These are phyloP conservation scores for Chiua sp. DNA, from an alignment of 1,284 basidiomycete genomes.

Conservation along the genomic window DNA sequence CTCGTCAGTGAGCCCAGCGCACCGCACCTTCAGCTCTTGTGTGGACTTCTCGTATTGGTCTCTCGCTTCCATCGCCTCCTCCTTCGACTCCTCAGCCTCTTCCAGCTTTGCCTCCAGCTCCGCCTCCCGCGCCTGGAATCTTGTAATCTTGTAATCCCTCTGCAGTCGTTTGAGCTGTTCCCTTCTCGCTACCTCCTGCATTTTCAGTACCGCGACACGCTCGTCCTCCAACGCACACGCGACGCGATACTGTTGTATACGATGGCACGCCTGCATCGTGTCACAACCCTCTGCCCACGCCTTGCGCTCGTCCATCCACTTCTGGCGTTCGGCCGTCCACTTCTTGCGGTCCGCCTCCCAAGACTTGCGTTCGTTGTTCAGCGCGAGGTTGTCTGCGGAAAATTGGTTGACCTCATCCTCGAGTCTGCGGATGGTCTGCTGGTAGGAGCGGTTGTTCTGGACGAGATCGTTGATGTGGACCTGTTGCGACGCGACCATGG, in stretches of 20 bases:
- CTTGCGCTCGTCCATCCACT: slow-evolving; percentile 56
- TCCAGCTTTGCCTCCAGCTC: slow-evolving; percentile 59
- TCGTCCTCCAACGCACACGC: slow-evolving; percentile 58
- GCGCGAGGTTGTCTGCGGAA: slow-evolving; percentile 15
- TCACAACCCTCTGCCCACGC: slow-evolving; percentile 68
- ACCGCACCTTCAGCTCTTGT: slow-evolving; percentile 41
- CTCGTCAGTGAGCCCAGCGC: slow-evolving; percentile 38
- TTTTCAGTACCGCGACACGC: slow-evolving; percentile 50
- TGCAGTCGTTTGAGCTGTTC: slow-evolving; percentile 62
- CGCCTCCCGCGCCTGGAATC: slow-evolving; percentile 64
- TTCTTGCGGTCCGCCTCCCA: slow-evolving; percentile 41
- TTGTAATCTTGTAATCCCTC: slow-evolving; percentile 65
- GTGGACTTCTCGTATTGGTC: slow-evolving; percentile 26
- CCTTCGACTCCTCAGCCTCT: slow-evolving; percentile 48
- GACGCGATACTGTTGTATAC: slow-evolving; percentile 63
- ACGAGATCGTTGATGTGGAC: slow-evolving; percentile 72
- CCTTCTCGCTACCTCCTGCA: slow-evolving; percentile 54
- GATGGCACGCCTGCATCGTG: slow-evolving; percentile 62
- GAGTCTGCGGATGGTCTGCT: slow-evolving; percentile 60
- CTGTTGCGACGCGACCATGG: slow-evolving; percentile 59
- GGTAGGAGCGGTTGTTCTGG: slow-evolving; percentile 63
- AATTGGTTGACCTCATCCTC: slow-evolving; percentile 48
- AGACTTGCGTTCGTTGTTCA: slow-evolving; percentile 27
- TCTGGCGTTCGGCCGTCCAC: slow-evolving; percentile 48
- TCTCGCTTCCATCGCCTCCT: slow-evolving; percentile 39